A percentile compares a stretch with the other conserved stretches of the same genome.
phyloP scores from a whole-genome alignment of 1,284 basidiomycete genomes.

The Takashimella koratensis region DNA sequence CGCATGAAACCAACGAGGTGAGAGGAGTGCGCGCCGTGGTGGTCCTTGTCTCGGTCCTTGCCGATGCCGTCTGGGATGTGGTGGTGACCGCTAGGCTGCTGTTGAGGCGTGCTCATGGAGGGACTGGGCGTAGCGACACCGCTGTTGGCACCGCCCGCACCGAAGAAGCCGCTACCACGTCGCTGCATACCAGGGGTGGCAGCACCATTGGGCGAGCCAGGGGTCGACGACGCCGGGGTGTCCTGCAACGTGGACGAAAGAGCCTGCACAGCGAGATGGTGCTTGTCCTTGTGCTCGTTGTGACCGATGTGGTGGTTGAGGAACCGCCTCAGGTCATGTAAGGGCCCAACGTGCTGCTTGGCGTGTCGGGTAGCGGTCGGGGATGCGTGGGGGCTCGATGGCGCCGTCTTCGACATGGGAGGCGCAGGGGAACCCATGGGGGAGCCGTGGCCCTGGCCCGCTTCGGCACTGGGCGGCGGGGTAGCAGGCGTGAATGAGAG shows the following conservation, averaged over 20 bases:
- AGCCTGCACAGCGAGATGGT: not conserved
- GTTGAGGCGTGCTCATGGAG: not conserved
- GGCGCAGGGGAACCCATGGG: conserved; percentile 3
- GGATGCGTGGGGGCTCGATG: conserved; percentile 40
- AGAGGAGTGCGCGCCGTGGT: conserved; percentile 41
- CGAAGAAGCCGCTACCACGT: conserved; percentile 36
- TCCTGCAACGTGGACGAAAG: conserved; percentile 19
- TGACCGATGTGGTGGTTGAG: conserved; percentile 82
- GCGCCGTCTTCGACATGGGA: conserved; percentile 30
- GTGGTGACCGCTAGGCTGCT: conserved; percentile 10
- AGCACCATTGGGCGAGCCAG: conserved; percentile 29
- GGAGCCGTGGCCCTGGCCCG: conserved; percentile 3
- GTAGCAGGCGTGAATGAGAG: conserved; percentile 38
- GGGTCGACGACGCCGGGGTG: conserved; percentile 23
- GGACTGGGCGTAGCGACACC: conserved; percentile 13
- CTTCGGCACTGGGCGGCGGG: not conserved
- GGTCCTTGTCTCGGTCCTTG: conserved; percentile 16
- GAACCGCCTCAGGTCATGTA: conserved; percentile 88
- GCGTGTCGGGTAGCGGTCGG: conserved; percentile 45
- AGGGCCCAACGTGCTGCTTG: conserved; percentile 56
- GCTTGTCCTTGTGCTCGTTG: conserved; percentile 27
- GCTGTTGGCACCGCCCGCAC: conserved; percentile 15
- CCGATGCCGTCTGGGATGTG: conserved; percentile 6
- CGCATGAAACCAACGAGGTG: conserved; percentile 50
- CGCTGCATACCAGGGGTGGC: conserved; percentile 44